Percentiles rank a stretch among this genome's conserved stretches.
phyloP scores from a whole-genome alignment of 805 yeast species.

The Lipomyces yamadae region DNA sequence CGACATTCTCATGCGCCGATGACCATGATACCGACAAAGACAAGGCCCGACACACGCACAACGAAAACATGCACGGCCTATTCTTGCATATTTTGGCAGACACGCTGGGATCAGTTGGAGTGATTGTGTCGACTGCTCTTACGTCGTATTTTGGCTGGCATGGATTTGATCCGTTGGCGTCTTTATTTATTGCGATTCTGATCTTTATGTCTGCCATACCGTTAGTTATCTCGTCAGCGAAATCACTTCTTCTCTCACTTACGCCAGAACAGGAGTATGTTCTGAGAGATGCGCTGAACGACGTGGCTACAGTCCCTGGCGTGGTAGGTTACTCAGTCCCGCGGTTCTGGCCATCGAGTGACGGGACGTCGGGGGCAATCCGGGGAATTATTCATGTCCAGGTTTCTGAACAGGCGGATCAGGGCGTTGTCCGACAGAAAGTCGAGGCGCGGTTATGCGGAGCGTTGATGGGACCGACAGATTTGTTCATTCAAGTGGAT shows the following conservation, averaged over 20 bases:
- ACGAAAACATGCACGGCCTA: slow-evolving; percentile 88
- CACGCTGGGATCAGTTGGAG: slow-evolving; percentile 96
- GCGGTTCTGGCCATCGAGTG: slow-evolving; percentile 79
- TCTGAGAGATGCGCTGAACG: slow-evolving; percentile 68
- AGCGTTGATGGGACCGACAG: slow-evolving; percentile 26
- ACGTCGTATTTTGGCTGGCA: slow-evolving; percentile 72
- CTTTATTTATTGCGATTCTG: slow-evolving; percentile 79
- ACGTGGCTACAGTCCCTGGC: slow-evolving; percentile 66
- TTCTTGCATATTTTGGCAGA: slow-evolving; percentile 94
- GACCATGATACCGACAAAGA: slow-evolving; percentile 32
- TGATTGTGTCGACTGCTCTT: slow-evolving; percentile 83
- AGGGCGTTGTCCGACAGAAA: slow-evolving; percentile 61
- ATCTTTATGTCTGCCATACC: slow-evolving; percentile 86
- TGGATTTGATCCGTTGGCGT: slow-evolving; percentile 91
- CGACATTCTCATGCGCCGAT: slow-evolving; percentile 3
- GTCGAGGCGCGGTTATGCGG: slow-evolving; percentile 58
- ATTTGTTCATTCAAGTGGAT: slow-evolving; percentile 36
- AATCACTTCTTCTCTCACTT: slow-evolving; percentile 68
- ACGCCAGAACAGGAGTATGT: slow-evolving; percentile 62
- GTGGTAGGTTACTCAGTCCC: slow-evolving; percentile 86
- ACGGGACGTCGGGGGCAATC: slow-evolving; percentile 41
- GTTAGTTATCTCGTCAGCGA: slow-evolving; percentile 77
- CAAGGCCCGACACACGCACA: slow-evolving; percentile 41
- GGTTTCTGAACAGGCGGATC: slow-evolving; percentile 65
- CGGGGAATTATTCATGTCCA: slow-evolving; percentile 87